These are phyloP conservation scores for Starmerella floricola DNA, from an alignment of 805 yeast genomes.

Conservation along the genomic window DNA sequence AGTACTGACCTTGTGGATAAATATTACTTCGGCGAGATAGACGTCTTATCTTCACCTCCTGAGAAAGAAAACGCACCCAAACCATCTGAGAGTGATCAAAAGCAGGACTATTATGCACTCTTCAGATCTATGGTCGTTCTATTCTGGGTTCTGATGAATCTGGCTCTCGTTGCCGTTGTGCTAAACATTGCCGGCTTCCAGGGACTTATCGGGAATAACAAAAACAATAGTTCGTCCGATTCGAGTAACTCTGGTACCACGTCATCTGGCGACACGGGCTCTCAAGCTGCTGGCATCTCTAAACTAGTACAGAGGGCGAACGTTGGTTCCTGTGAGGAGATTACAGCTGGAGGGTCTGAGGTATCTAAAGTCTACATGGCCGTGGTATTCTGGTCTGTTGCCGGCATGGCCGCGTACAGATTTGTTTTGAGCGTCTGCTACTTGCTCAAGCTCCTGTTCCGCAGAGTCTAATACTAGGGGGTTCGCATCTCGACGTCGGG, in stretches of 20 bases:
- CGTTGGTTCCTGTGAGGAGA: conserved; percentile 18
- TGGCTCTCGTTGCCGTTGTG: conserved; percentile 69
- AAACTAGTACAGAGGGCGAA: neutral
- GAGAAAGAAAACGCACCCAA: conserved; percentile 28
- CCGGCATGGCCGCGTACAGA: conserved; percentile 74
- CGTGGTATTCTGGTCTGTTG: conserved; percentile 85
- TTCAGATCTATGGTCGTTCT: conserved; percentile 81
- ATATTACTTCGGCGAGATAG: conserved; percentile 53
- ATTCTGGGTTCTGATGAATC: conserved; percentile 79
- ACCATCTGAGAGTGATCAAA: conserved; percentile 38
- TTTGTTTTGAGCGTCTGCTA: conserved; percentile 63
- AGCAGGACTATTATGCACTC: conserved; percentile 77
- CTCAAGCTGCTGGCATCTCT: neutral
- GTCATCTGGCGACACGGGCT: neutral
- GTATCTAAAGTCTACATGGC: conserved; percentile 48
- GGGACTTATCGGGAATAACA: conserved; percentile 23
- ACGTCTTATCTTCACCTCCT: conserved; percentile 36
- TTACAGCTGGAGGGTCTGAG: conserved; percentile 27
- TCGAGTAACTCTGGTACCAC: conserved; percentile 15
- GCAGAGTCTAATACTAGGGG: conserved; percentile 23
- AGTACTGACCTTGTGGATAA: conserved; percentile 64
- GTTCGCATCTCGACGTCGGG: too few relatives aligned
- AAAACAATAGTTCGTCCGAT: conserved; percentile 29
- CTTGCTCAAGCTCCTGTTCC: conserved; percentile 32
- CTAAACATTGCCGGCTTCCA: conserved; percentile 68